Base-by-base conservation (phyloP, 2,329 filamentous ascomycete genomes). In the Fusarium tuaranense region DNA sequence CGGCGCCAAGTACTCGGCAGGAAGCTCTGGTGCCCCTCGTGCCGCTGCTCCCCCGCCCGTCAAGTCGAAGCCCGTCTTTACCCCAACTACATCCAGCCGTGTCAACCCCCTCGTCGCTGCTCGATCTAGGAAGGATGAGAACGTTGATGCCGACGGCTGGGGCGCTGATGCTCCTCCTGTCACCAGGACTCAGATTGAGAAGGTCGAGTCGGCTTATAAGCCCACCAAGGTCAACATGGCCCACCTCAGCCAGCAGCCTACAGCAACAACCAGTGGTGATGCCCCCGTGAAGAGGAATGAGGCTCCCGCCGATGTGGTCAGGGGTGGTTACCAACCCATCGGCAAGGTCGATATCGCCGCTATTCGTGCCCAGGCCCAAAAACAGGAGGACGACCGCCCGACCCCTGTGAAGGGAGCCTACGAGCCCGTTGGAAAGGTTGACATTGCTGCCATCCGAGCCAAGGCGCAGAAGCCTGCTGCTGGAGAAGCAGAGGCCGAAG, bases 311-410 rank as follows among this genome's bases (percentile, higher is more conserved):
- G 93, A 95, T 80, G 90, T 98, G 22, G 91, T 98, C 62, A 93
- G 86, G 80, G 97, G 97, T 53, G 93, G 89, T 18, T 99, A 99
- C 83, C 95, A 98, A 82, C 97, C 97, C 22, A 87, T 99, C 78
- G 97, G 97, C 67, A 98, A 98, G 85, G 94, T 99, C n/a, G 95
- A 99, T 80, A 98, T 99, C 84, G 93, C 93, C 27, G 95, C 95
- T 41, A 93, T 99, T 76, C 91, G 97, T 73, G 92, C 88, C 81
- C 94, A 89, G 86, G 95, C 84, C 80, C 92, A 87, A 86, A 92
- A 87, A 78, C 87, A 82, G 83, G 88, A 88, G 55, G 95, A 98
- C 79, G 93, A 98, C 76, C 89, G 95, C 65, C 97, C 97, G 5
- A 90, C 93, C 1, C 90, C 91, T 7, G 94, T 98, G 22, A 98